Base-by-base conservation (phyloP, 164 flowering plant species). In the Houttuynia cordata region DNA sequence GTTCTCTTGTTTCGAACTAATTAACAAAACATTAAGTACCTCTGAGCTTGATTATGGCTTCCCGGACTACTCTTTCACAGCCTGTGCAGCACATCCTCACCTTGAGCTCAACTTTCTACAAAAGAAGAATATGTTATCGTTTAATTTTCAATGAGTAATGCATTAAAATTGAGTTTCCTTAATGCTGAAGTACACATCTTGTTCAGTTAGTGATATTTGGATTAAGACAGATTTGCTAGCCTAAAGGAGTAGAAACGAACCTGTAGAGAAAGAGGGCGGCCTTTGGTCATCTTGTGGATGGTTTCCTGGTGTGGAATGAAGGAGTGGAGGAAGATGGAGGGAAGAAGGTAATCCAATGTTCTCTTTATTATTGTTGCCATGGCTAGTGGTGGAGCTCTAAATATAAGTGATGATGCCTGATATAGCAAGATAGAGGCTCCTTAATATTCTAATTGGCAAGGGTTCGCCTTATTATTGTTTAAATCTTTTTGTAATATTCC, bases 41-140 rank as follows among this genome's bases (percentile, higher is more conserved):
- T 94, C 80, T 81, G 25, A 91, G 97, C 74, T 91, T 90, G 69
- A 53, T 67, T 67, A 94, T 79, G 23, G 96, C 91, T n/a, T 82
- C 75, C 69, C 74, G 83, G 57, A 94, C 97, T 15, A 90, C 84
- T 67, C 93, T 76, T 62, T 86, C 97, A 67, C 99, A 94, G 20
- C 97, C 99, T 3, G 78, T 74, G 83, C 97, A 94, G 71, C 99
- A 94, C 97, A 94, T 94, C 76, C 99, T 71, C 12, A 94, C 99
- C 73, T 85, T 84, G 53, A 94, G 93, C 72, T 94, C 96, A 62
- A 94, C 88, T 7, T 86, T 91, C 98, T 93, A 76, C 4, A 24
- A n/a, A 8, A 12, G 15, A 18, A 61, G 25, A 8, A 50, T 24
- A 22, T 25, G 20, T 20, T 50, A 24, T 23, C 10, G 9, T 13